A percentile compares a stretch with the other conserved stretches of the same genome.
Conservation (phyloP, 768 basidiomycete genomes). For the Trametes coccinea region DNA sequence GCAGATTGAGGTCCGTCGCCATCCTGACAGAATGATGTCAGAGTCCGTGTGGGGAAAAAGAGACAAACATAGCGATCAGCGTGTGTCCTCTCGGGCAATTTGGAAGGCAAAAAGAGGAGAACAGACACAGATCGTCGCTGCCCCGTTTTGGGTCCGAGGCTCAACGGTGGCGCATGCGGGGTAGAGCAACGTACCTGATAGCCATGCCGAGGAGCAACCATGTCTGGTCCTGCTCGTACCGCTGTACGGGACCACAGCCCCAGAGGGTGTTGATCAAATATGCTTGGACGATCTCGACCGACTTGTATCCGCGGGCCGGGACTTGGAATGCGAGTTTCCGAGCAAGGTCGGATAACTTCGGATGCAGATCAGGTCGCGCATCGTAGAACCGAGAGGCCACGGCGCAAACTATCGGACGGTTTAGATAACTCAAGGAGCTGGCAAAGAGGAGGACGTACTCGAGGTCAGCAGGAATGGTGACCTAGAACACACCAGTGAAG, state of each 20-base stretch:
- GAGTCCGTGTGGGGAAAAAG: constrained; percentile 9
- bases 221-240: constrained; percentile 95
- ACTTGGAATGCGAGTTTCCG: constrained; percentile 88
- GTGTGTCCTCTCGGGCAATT: constrained; percentile 11
- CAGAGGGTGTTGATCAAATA: constrained; percentile 87
- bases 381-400: constrained; percentile 90
- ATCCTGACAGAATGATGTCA: constrained; percentile 52
- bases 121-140: constrained; percentile 14
- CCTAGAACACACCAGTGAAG: constrained; percentile 88
- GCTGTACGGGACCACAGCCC: constrained; percentile 93
- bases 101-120: constrained; percentile 4
- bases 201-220: constrained; percentile 90
- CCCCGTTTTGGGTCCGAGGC: constrained; percentile 10
- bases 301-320: constrained; percentile 85
- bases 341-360: constrained; percentile 75
- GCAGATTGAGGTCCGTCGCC: constrained; percentile 94
- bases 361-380: constrained; percentile 78
- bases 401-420: constrained; percentile 72
- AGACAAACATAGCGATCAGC: constrained; percentile 6
- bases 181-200: constrained; percentile 54
- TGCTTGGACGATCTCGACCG: constrained; percentile 93
- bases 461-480: constrained; percentile 95
- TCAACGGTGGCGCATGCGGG: background rate
- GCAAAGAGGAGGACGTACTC: constrained; percentile 49
- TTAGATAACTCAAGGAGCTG: background rate